Evolutionary conservation across 345 rosid species (phyloP), one percentile per base, ranked within the genome.

Genomic region (Cardamine occulta): DNA sequence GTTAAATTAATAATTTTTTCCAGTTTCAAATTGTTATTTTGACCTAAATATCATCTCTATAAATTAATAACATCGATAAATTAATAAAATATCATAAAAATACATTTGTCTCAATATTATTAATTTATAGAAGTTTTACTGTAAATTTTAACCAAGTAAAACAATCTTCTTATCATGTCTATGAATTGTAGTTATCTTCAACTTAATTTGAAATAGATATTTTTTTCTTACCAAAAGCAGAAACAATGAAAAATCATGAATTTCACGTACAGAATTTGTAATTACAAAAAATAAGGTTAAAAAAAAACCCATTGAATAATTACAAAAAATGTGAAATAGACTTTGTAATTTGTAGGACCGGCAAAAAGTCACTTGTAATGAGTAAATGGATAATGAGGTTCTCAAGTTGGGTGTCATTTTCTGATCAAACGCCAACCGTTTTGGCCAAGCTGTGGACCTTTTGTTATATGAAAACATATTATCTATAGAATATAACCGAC

Each of bases 351-450:
- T 24, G 13, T 24, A 48, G 31, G 68, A 12, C 79, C 74, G 6
- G 34, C 32, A 9, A 57, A 23, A 66, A 18, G 64, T 44, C 71
- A 75, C 2, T 35, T 37, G 61, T 58, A 65, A 18, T n/a, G 62
- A 57, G 39, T 57, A 57, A 57, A 56, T 49, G 70, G 53, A 17
- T 64, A 73, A 40, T 47, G 52, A 66, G 55, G 58, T 74, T 56
- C 17, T 74, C 66, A 24, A 57, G 32, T 57, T 48, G 78, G 31
- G 29, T 58, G 59, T 56, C 72, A 66, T 74, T 45, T 47, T 74
- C 61, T 74, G 32, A 58, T 66, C 61, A 66, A 58, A 48, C 60
- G 44, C 61, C 73, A 48, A 58, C 67, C 73, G 73, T 74, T 74
- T 66, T 12, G 72, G 66, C 60, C 52, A 24, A 57, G 6, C 8